Conservation (phyloP, 768 basidiomycete species). For the Leccinum longicurvipes region DNA sequence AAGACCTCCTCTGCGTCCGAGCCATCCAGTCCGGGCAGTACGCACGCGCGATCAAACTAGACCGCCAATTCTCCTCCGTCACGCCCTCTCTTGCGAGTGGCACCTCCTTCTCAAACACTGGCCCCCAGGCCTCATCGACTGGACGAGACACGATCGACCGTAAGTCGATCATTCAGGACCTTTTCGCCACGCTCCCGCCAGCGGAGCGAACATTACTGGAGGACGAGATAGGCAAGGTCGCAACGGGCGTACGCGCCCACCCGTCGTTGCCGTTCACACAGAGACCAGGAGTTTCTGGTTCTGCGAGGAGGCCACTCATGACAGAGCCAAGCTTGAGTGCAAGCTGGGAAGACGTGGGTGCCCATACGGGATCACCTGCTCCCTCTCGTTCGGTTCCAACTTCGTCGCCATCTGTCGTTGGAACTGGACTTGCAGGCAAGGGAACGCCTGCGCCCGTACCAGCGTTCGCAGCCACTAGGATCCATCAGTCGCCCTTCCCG, state of each 20-base stretch:
- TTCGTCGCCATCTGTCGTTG: slow-evolving; percentile 3
- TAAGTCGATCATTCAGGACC: slow-evolving; percentile 65
- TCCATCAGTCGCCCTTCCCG: not conserved
- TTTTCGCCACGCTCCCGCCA: slow-evolving; percentile 59
- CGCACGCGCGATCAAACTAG: slow-evolving; percentile 71
- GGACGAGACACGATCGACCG: slow-evolving; percentile 41
- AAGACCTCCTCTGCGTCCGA: slow-evolving; percentile 77
- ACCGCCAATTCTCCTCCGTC: slow-evolving; percentile 55
- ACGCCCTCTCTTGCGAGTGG: slow-evolving; percentile 28
- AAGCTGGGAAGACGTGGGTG: slow-evolving; percentile 61
- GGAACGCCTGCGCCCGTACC: not conserved
- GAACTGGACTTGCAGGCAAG: slow-evolving; percentile 4
- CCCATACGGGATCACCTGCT: slow-evolving; percentile 15
- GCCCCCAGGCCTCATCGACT: slow-evolving; percentile 23
- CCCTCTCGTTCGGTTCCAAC: slow-evolving; percentile 8
- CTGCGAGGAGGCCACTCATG: slow-evolving; percentile 20
- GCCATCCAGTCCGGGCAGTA: slow-evolving; percentile 71
- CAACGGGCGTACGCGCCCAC: slow-evolving; percentile 20
- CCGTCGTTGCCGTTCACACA: not conserved
- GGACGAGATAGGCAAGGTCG: slow-evolving; percentile 46
- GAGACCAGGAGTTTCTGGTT: slow-evolving; percentile 4
- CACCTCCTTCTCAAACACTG: slow-evolving; percentile 10
- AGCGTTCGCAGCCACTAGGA: not conserved
- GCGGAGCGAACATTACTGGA: slow-evolving; percentile 65
- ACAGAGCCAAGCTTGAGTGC: slow-evolving; percentile 45